Conservation (phyloP, 805 yeast genomes). For the Cephaloascus fragrans region DNA sequence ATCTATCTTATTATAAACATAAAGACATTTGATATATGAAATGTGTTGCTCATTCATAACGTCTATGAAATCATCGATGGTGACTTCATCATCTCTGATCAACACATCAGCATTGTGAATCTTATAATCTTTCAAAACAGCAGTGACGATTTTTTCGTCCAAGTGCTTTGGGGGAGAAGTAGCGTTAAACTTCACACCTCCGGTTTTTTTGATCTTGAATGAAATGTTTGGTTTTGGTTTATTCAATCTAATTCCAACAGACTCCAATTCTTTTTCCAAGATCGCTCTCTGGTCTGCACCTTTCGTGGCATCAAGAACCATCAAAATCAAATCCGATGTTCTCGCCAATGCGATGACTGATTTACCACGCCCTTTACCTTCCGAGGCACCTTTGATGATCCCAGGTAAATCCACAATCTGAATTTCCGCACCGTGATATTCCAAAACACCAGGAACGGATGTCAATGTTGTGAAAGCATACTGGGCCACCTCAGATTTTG, state of each 20-base stretch:
- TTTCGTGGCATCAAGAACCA: constrained; percentile 95
- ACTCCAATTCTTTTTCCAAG: constrained; percentile 80
- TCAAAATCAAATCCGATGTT: constrained; percentile 84
- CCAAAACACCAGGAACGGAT: constrained; percentile 91
- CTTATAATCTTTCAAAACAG: constrained; percentile 75
- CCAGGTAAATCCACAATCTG: constrained; percentile 98
- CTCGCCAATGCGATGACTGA: constrained; percentile 95
- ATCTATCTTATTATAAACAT: constrained; percentile 91
- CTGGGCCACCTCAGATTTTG: constrained; percentile 90
- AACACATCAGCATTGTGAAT: constrained; percentile 91
- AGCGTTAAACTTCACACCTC: constrained; percentile 81
- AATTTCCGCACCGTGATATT: constrained; percentile 93
- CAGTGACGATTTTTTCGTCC: constrained; percentile 70
- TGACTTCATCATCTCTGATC: constrained; percentile 78
- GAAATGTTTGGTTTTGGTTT: constrained; percentile 72
- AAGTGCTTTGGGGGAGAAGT: constrained; percentile 75
- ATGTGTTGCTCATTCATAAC: constrained; percentile 81
- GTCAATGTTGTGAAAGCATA: constrained; percentile 95
- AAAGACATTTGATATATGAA: constrained; percentile 82
- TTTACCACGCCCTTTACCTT: constrained; percentile 95
- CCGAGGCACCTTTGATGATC: constrained; percentile 91
- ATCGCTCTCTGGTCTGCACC: constrained; percentile 82
- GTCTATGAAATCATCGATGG: constrained; percentile 91
- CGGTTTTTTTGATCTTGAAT: constrained; percentile 73
- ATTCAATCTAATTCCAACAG: constrained; percentile 88